Evolutionary conservation across 805 yeast species (phyloP).

Genomic region (Kuraishia piskuri): DNA sequence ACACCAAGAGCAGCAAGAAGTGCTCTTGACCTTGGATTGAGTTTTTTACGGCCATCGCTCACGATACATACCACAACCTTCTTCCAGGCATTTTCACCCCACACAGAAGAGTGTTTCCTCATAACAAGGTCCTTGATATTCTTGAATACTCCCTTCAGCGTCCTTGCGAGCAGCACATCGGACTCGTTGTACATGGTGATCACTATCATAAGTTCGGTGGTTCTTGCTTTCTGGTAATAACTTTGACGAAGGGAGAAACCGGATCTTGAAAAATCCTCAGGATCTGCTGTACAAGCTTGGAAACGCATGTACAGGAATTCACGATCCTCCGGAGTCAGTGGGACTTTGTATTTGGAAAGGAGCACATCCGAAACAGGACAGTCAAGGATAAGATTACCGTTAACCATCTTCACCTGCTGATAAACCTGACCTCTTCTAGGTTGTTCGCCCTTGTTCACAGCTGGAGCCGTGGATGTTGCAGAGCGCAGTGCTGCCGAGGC

Average conservation of each 20-base stretch:
- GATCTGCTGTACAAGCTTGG: slow-evolving; percentile 92
- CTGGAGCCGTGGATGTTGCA: background rate
- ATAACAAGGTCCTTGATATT: slow-evolving; percentile 72
- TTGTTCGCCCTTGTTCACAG: background rate
- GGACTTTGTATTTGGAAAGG: slow-evolving; percentile 39
- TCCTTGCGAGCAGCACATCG: slow-evolving; percentile 73
- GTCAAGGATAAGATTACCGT: slow-evolving; percentile 79
- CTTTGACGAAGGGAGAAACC: slow-evolving; percentile 79
- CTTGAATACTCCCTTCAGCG: slow-evolving; percentile 84
- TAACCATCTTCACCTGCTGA: slow-evolving; percentile 41
- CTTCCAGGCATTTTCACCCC: slow-evolving; percentile 98
- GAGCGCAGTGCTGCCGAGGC: background rate
- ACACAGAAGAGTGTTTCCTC: slow-evolving; percentile 51
- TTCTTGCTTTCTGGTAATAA: slow-evolving; percentile 68
- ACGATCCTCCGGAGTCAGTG: slow-evolving; percentile 31
- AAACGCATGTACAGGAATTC: slow-evolving; percentile 86
- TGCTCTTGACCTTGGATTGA: slow-evolving; percentile 71
- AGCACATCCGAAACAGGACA: slow-evolving; percentile 79
- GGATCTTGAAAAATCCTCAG: slow-evolving; percentile 50
- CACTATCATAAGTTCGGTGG: slow-evolving; percentile 79
- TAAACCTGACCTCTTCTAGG: background rate
- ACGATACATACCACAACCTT: slow-evolving; percentile 85
- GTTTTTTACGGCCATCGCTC: slow-evolving; percentile 85
- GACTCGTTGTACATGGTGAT: slow-evolving; percentile 88
- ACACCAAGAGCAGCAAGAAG: slow-evolving; percentile 81